Evolutionary conservation across 306 rosid species (phyloP).

Genomic region (Crataegus laevigata): DNA sequence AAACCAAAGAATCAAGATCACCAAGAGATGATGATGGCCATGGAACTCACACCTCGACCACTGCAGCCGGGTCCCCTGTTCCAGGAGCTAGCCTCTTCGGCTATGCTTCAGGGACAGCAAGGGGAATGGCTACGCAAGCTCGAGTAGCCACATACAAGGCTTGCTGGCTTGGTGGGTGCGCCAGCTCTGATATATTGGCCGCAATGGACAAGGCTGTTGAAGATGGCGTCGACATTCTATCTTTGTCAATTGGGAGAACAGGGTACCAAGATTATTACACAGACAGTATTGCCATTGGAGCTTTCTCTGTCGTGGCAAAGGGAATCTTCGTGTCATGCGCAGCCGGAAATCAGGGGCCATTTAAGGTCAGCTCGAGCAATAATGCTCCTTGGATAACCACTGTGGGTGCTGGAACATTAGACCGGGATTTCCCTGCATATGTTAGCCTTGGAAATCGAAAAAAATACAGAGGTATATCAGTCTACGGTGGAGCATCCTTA

Average conservation of each 20-base stretch:
- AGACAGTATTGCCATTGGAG: constrained; percentile 49
- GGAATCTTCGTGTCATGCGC: constrained; percentile 60
- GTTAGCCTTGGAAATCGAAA: constrained; percentile 52
- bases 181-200: constrained; percentile 47
- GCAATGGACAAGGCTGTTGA: constrained; percentile 62
- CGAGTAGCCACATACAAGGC: constrained; percentile 60
- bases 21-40: constrained; percentile 69
- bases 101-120: constrained; percentile 56
- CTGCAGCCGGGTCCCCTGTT: constrained; percentile 62
- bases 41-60: constrained; percentile 69
- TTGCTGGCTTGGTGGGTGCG: constrained; percentile 58
- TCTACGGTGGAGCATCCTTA: constrained; percentile 37
- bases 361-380: constrained; percentile 16
- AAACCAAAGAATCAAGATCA: constrained; percentile 42
- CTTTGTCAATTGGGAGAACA: constrained; percentile 59
- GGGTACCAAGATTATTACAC: constrained; percentile 8
- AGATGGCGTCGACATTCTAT: constrained; percentile 53
- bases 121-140: constrained; percentile 67
- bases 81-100: constrained; percentile 57
- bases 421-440: constrained; percentile 65
- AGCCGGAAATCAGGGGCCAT: constrained; percentile 69
- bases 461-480: constrained; percentile 42
- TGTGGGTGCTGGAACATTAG: constrained; percentile 72
- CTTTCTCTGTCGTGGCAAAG: constrained; percentile 50
- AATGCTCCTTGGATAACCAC: constrained; percentile 63